Evolutionary conservation across 2,329 filamentous ascomycete species (phyloP).

Genomic region (Nemania sp.): DNA sequence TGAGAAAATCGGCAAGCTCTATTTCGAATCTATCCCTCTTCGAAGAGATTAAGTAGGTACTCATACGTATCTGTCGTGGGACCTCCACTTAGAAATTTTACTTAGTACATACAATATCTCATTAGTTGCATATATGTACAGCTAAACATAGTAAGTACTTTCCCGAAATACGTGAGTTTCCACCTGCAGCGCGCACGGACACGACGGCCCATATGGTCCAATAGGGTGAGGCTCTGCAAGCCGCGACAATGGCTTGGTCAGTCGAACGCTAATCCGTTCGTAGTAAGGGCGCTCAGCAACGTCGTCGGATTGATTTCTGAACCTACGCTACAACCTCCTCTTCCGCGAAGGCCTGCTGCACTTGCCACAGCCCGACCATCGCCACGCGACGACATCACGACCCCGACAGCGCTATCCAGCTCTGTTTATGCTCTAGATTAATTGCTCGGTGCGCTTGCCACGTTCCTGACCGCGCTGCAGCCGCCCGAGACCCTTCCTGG

Average conservation of each 20-base stretch:
- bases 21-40: no score
- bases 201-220: neutral
- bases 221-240: constrained; percentile 10
- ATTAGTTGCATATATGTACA: no score
- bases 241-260: neutral
- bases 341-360: constrained; percentile 17
- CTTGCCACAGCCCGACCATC: constrained; percentile 20
- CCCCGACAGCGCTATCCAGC: neutral
- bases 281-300: constrained; percentile 27
- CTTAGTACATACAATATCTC: no score
- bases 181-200: constrained; percentile 3
- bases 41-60: no score
- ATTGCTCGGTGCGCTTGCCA: constrained; percentile 7
- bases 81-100: no score
- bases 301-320: constrained; percentile 30
- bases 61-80: no score
- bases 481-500: no score
- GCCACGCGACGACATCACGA: constrained; percentile 22
- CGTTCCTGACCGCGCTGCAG: neutral
- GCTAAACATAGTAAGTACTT: no score
- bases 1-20: no score
- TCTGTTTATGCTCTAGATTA: neutral
- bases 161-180: no score
- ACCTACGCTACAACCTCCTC: constrained; percentile 24
- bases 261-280: constrained; percentile 22